Percentiles rank a stretch among this genome's conserved stretches.
Conservation (phyloP, 768 basidiomycete genomes). For the Rhodotorula babjevae region DNA sequence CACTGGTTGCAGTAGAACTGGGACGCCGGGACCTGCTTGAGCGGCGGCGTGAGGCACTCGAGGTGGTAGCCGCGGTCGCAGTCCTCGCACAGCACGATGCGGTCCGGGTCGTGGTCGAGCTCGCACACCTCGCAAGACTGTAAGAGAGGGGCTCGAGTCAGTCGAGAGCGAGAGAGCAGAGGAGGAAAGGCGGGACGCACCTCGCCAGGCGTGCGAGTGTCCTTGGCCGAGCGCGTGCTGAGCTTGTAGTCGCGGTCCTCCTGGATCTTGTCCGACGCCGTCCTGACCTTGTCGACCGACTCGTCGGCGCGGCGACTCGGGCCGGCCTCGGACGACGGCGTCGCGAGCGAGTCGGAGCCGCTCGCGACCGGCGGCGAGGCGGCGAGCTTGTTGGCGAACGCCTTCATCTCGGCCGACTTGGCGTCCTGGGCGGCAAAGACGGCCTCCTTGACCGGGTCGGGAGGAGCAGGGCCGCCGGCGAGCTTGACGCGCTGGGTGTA, state of each 20-base stretch:
- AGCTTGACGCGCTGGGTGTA: slow-evolving; percentile 51
- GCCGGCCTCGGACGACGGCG: slow-evolving; percentile 8
- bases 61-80: slow-evolving; percentile 92
- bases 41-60: slow-evolving; percentile 89
- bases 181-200: neutral
- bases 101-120: slow-evolving; percentile 73
- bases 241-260: slow-evolving; percentile 35
- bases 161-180: no score
- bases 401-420: slow-evolving; percentile 25
- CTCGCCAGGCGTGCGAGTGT: slow-evolving; percentile 16
- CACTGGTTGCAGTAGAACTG: slow-evolving; percentile 96
- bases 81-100: slow-evolving; percentile 87
- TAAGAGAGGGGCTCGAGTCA: neutral
- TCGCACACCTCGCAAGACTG: slow-evolving; percentile 85
- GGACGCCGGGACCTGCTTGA: slow-evolving; percentile 77
- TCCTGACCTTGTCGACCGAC: slow-evolving; percentile 32
- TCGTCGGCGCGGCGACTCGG: slow-evolving; percentile 2
- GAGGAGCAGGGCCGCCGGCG: slow-evolving; percentile 17
- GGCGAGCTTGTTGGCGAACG: slow-evolving; percentile 14
- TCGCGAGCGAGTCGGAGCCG: slow-evolving; percentile 57
- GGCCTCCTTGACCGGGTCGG: slow-evolving; percentile 29
- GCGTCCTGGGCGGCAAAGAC: neutral
- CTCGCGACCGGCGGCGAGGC: slow-evolving; percentile 50
- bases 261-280: slow-evolving; percentile 42
- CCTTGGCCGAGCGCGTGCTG: neutral